Evolutionary conservation across 2,329 filamentous ascomycete genomes (phyloP), one percentile per base, ranked within the genome.

Genomic region (Exophiala alcalophila): DNA sequence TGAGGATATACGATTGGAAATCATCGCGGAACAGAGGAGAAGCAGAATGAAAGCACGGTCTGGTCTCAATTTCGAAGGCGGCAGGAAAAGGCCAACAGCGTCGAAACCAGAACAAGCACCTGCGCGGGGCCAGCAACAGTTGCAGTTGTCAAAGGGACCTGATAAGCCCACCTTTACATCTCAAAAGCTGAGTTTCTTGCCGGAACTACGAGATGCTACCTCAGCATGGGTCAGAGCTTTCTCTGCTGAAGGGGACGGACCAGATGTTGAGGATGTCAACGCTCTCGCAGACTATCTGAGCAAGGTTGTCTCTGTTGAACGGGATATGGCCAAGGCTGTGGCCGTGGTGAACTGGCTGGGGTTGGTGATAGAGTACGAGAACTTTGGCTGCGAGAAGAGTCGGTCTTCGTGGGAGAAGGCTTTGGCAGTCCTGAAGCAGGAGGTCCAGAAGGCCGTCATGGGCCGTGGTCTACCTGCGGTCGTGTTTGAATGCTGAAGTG

Each of bases 151-250:
- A 2, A 70, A 77, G 1, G 67, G 68, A 1, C 67, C 73, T 0
- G 57, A 68, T 0, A 71, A 68, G 32, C 80, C 81, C 0, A 80
- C 77, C 0, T 85, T 85, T 57, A 84, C 81, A 1, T 76, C 71
- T 10, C 65, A 69, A 40, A 77, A 75, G 47, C 63, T 85, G 2
- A 73, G 69, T 2, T 61, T 61, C 4, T 54, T 81, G 5, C 61
- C 70, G 0, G 84, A 94, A 53, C 70, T 97, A 40, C 77, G 89
- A 30, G 73, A 79, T 25, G 87, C 88, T 59, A 69, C 96, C 10
- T 77, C 72, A 40, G 78, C 78, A 3, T 98, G 92, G 92, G 76
- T 88, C 52, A 61, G 68, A 2, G 80, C 83, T 47, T 94, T 91
- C 48, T 69, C 64, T 24, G 71, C 72, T 4, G 83, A 90, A 3